phyloP scores from a whole-genome alignment of 108 stramenopile genomes.

The Aurantiochytrium sp. region DNA sequence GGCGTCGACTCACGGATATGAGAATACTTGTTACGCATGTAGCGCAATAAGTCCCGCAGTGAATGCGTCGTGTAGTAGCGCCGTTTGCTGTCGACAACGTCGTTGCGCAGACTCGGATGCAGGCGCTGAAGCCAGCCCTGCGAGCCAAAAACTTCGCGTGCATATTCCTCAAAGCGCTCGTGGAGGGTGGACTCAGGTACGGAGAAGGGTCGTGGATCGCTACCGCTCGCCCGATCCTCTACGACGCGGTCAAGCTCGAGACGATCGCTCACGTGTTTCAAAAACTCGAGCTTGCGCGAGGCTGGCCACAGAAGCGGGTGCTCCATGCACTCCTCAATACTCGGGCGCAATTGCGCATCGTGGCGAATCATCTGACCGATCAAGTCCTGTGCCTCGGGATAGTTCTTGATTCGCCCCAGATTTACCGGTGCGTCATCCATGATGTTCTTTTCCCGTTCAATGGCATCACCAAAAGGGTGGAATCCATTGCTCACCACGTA shows the following conservation, averaged over 20 bases:
- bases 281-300: constrained; percentile 18
- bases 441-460: constrained; percentile 24
- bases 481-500: constrained; percentile 16
- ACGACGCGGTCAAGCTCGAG: not conserved
- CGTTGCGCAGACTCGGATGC: constrained; percentile 12
- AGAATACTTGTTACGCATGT: constrained; percentile 24
- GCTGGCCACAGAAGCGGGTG: constrained; percentile 26
- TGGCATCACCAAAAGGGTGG: constrained; percentile 26
- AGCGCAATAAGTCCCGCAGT: constrained; percentile 24
- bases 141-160: not conserved
- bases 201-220: not conserved
- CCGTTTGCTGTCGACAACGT: constrained; percentile 16
- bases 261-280: constrained; percentile 24
- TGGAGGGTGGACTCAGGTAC: not conserved
- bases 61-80: constrained; percentile 16
- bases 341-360: not conserved
- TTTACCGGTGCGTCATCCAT: not conserved
- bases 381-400: constrained; percentile 12
- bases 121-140: constrained; percentile 11
- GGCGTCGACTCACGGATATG: constrained; percentile 8
- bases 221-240: not conserved
- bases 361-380: constrained; percentile 5
- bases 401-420: not conserved
- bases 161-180: not conserved
- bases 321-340: not conserved